Evolutionary conservation across 352 stramenopile species (phyloP).

Genomic region (Globisporangium solare): DNA sequence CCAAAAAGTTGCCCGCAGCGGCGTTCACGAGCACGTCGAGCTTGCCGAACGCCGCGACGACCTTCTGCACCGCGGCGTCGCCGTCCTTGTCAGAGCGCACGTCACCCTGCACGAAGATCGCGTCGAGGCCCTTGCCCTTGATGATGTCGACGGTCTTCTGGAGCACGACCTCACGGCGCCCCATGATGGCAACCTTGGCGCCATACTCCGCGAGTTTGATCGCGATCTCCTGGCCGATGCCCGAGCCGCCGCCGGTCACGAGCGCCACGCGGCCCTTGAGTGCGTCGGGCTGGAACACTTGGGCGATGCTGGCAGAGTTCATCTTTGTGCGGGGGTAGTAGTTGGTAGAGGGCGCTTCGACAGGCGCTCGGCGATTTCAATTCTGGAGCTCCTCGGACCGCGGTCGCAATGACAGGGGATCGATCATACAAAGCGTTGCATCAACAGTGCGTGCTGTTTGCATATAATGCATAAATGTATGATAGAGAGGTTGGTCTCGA

Average conservation of each 20-base stretch:
- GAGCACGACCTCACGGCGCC: constrained; percentile 86
- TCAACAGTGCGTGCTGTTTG: too few species aligned
- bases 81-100: constrained; percentile 86
- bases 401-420: too few species aligned
- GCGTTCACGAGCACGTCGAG: constrained; percentile 93
- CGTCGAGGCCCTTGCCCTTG: constrained; percentile 41
- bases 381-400: too few species aligned
- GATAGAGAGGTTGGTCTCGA: too few species aligned
- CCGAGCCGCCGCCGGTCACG: constrained; percentile 92
- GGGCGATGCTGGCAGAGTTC: constrained; percentile 43
- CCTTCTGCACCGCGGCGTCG: constrained; percentile 65
- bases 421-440: too few species aligned
- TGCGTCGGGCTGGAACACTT: constrained; percentile 52
- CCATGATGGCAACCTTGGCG: constrained; percentile 91
- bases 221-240: constrained; percentile 93
- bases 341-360: constrained; percentile 1
- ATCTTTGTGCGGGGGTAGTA: constrained; percentile 25
- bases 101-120: constrained; percentile 61
- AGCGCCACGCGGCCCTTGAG: constrained; percentile 79
- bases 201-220: constrained; percentile 90
- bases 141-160: constrained; percentile 72
- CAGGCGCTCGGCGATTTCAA: too few species aligned
- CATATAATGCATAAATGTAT: too few species aligned
- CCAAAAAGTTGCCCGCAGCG: constrained; percentile 93
- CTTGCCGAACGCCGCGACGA: constrained; percentile 74